Base-by-base conservation (phyloP, 495 filamentous ascomycete species). In the Penicillium roqueforti region DNA sequence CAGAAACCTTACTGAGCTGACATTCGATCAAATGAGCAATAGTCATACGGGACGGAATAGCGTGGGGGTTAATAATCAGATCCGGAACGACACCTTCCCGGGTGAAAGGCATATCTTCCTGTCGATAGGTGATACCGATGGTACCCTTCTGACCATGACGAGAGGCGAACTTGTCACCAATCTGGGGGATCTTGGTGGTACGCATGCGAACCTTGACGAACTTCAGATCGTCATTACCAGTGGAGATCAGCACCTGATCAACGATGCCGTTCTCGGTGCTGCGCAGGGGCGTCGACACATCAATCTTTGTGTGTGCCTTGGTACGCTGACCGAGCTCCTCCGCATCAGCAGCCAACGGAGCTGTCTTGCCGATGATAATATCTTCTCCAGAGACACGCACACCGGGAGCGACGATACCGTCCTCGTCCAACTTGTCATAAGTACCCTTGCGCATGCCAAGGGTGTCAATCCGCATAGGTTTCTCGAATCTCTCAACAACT, bases 1-100 rank as follows among this genome's bases (percentile, higher is more conserved):
- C 83, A 0, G 90, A 87, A 16, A 97, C 93, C 70, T 99, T 99
- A 70, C 88, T 92, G 38, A 97, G 82, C 64, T 96, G 83, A 79
- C 93, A 97, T 75, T 99, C 93, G 70, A 99, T 95, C 81, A 99
- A 90, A 80, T 99, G 95, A 54, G 95, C 93, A 79, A 97, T 97
- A 0, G 93, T 99, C 93, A 99, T 99, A 80, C 93, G 93, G 13
- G 93, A 99, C 1, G 93, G 93, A 80, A 99, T 97, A 70, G 95
- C 93, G 80, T 99, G 93, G 0, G 93, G 93, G 66, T 99, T 99
- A 80, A 99, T 97, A 70, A 99, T 97, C 49, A 99, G 76, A 69
- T 99, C 93, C 1, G 93, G 93, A 1, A 86, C 86, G 46, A 97
- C 82, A 58, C 93, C 93, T 70, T 97, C 89, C 38, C 83, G 76